These are phyloP conservation scores for Ophiostoma piceae DNA, from an alignment of 2,329 filamentous ascomycete species.

Conservation along the genomic window DNA sequence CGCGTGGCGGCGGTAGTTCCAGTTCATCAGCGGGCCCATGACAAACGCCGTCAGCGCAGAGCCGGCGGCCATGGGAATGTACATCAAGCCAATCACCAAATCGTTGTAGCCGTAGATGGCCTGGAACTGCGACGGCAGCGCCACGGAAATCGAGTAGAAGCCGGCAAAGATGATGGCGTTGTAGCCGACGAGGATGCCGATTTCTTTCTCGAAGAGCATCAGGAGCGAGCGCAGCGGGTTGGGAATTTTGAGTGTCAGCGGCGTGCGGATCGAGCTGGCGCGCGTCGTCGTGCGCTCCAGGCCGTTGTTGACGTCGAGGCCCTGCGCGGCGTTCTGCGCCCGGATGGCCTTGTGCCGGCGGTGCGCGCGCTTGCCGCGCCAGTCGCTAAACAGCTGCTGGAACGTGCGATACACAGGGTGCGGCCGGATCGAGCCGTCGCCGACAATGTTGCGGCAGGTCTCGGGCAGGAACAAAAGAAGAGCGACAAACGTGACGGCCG, in stretches of 20 bases:
- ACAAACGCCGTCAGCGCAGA: conserved; percentile 44
- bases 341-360: conserved; percentile 16
- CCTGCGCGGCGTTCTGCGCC: not conserved
- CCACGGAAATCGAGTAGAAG: conserved; percentile 45
- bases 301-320: not conserved
- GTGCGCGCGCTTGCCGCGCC: not conserved
- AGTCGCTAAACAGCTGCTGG: conserved; percentile 22
- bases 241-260: conserved; percentile 26
- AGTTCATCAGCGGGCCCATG: conserved; percentile 56
- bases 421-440: conserved; percentile 44
- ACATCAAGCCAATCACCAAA: conserved; percentile 49
- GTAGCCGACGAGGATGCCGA: conserved; percentile 48
- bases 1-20: conserved; percentile 62
- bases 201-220: conserved; percentile 76
- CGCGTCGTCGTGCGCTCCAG: conserved; percentile 3
- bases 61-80: conserved; percentile 47
- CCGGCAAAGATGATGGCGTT: conserved; percentile 45
- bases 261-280: conserved; percentile 18
- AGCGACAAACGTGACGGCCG: conserved; percentile 39
- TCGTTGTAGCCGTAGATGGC: conserved; percentile 53
- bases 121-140: conserved; percentile 41
- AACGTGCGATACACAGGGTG: conserved; percentile 26
- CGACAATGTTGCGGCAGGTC: conserved; percentile 47
- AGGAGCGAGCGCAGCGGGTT: conserved; percentile 82
- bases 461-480: conserved; percentile 50